A percentile compares a stretch with the other conserved stretches of the same genome.
Conservation (phyloP, 2,329 filamentous ascomycete species). For the Amesomyces nigricolor region DNA sequence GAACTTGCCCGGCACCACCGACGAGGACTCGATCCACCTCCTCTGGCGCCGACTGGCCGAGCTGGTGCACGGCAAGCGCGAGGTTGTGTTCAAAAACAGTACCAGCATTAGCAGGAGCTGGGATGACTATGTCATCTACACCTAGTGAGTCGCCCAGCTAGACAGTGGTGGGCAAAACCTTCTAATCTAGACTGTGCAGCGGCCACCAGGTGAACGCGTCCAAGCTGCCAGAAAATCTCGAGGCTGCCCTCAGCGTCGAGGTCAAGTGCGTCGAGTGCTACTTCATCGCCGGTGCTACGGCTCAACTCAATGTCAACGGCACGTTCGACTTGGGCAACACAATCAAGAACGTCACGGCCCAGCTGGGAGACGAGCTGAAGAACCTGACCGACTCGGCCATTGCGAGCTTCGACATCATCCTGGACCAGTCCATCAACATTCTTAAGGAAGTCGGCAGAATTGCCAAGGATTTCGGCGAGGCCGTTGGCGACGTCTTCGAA, state of each 20-base stretch:
- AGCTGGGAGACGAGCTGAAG: conserved; percentile 31
- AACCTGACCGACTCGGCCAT: conserved; percentile 29
- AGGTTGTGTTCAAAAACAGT: conserved; percentile 28
- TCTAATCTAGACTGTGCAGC: background rate
- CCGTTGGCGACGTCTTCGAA: too few species aligned
- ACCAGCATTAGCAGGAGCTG: conserved; percentile 37
- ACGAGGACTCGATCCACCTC: conserved; percentile 22
- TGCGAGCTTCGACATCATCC: too few species aligned
- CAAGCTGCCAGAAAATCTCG: conserved; percentile 13
- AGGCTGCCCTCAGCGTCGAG: conserved; percentile 31
- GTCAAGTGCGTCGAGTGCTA: conserved; percentile 47
- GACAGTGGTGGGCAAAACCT: background rate
- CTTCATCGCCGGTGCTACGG: conserved; percentile 41
- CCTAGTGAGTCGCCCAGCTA: conserved; percentile 1
- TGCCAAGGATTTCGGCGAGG: background rate
- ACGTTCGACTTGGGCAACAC: conserved; percentile 37
- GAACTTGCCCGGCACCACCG: conserved; percentile 20
- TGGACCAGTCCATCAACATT: too few species aligned
- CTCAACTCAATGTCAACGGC: conserved; percentile 37
- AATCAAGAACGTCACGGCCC: conserved; percentile 31
- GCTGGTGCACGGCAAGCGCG: conserved; percentile 20
- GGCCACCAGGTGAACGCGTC: background rate
- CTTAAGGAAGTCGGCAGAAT: background rate
- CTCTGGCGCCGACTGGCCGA: conserved; percentile 25
- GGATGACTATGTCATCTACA: conserved; percentile 36